These are phyloP conservation scores for Linnemannia zychae DNA, from an alignment of 192 early-diverging fungal genomes.

Conservation along the genomic window DNA sequence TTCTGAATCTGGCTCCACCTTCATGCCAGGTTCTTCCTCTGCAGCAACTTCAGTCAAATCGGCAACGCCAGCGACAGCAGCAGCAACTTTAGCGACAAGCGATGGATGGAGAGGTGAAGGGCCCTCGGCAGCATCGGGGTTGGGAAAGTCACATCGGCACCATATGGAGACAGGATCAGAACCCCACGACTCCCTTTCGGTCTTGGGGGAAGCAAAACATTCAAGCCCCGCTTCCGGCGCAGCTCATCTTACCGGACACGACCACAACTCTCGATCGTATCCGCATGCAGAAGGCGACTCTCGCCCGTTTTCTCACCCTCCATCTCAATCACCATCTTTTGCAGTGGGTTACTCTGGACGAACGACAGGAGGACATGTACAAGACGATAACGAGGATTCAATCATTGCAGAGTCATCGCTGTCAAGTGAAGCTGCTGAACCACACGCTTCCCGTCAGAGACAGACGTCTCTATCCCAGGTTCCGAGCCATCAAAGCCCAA, in stretches of 20 bases:
- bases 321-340: background rate
- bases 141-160: slow-evolving; percentile 7
- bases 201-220: background rate
- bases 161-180: slow-evolving; percentile 1
- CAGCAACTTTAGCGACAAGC: background rate
- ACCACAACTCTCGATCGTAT: background rate
- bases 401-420: background rate
- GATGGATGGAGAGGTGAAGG: background rate
- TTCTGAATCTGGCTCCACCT: slow-evolving; percentile 14
- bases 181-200: background rate
- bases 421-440: background rate
- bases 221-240: background rate
- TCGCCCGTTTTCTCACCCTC: background rate
- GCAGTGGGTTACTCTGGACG: background rate
- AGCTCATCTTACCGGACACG: background rate
- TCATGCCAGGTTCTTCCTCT: background rate
- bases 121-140: background rate
- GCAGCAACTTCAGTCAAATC: background rate
- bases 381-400: background rate
- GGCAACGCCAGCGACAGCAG: background rate
- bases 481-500: slow-evolving; percentile 15
- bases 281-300: background rate
- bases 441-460: slow-evolving; percentile 16
- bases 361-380: background rate
- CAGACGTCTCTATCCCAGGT: slow-evolving; percentile 45